These are phyloP conservation scores for Fraxinus nigra DNA, from an alignment of 305 asterid genomes.

Conservation along the genomic window DNA sequence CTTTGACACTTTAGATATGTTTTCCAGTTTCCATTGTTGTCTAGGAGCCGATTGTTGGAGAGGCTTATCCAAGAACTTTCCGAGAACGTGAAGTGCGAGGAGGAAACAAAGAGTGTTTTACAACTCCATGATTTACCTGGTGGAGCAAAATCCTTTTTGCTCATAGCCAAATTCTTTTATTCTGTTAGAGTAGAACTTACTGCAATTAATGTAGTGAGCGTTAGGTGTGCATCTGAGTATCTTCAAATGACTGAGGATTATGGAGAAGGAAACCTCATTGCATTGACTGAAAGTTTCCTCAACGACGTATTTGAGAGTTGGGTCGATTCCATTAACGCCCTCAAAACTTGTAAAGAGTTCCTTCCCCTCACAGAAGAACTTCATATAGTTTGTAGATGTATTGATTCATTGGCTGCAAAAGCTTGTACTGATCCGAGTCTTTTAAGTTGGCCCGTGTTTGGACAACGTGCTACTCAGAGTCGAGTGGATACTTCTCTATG, in stretches of 20 bases:
- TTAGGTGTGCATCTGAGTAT: conserved; percentile 46
- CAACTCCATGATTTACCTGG: conserved; percentile 43
- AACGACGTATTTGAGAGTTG: conserved; percentile 29
- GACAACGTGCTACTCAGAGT: conserved; percentile 4
- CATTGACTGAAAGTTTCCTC: conserved; percentile 33
- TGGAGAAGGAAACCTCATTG: conserved; percentile 47
- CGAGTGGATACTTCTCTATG: conserved; percentile 13
- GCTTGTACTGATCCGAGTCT: conserved; percentile 32
- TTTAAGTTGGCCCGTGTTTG: conserved; percentile 15
- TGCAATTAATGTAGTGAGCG: conserved; percentile 28
- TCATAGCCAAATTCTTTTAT: conserved; percentile 46
- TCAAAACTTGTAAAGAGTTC: conserved; percentile 33
- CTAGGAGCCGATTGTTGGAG: conserved; percentile 37
- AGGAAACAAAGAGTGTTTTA: conserved; percentile 2
- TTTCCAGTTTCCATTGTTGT: conserved; percentile 41
- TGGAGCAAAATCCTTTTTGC: conserved; percentile 37
- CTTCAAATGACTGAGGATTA: conserved; percentile 44
- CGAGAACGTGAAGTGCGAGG: background rate
- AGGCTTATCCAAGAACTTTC: conserved; percentile 27
- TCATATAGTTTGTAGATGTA: conserved; percentile 41
- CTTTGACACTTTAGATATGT: background rate
- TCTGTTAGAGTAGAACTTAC: conserved; percentile 37
- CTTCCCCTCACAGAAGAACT: conserved; percentile 41
- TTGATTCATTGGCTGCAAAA: conserved; percentile 36
- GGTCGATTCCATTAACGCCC: conserved; percentile 33